Evolutionary conservation across 2,329 filamentous ascomycete species (phyloP), one percentile per base, ranked within the genome.

Genomic region (Xenosphaeropsis pyriputrescens): DNA sequence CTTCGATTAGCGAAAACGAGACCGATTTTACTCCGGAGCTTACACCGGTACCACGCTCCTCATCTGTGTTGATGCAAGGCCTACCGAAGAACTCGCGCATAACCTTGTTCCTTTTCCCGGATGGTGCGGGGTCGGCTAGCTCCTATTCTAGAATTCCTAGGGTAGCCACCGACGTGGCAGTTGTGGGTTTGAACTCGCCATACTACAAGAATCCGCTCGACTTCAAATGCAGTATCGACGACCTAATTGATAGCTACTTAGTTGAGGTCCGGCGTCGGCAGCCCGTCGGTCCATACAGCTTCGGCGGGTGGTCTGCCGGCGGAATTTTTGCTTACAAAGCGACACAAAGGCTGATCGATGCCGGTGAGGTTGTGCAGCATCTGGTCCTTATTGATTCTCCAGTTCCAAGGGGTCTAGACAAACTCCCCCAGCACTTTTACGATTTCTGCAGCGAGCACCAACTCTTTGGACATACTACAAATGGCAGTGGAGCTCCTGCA

Each of bases 261-360:
- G 60, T 66, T 5, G 79, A 85, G 57, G 80, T 85, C 57, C 77
- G 74, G 56, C 70, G 73, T 4, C 75, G 79, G 36, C 79, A 85
- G 56, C 74, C 79, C 2, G 50, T 62, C 16, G 80, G 80, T 0
- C 75, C 78, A 1, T 84, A 83, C 56, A 67, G 68, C 36, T 58
- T 85, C 1, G 70, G 74, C 12, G 82, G 82, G 16, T 85, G 80
- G 81, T 82, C 74, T 14, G 80, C 79, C 1, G 82, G 81, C 17
- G 80, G 81, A 26, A 77, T 84, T 35, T 75, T 78, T 42, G 78
- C 79, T 31, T 84, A 72, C 49, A 75, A 81, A 46, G 75, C 75
- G 8, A 68, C 74, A 13, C 67, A 68, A 38, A 70, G 77, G 44
- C 63, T 83, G n/a, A 65, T 65, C 40, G 64, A 67, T 43, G 64